Conservation (phyloP, 2,329 filamentous ascomycete genomes). For the Fusarium subglutinans region DNA sequence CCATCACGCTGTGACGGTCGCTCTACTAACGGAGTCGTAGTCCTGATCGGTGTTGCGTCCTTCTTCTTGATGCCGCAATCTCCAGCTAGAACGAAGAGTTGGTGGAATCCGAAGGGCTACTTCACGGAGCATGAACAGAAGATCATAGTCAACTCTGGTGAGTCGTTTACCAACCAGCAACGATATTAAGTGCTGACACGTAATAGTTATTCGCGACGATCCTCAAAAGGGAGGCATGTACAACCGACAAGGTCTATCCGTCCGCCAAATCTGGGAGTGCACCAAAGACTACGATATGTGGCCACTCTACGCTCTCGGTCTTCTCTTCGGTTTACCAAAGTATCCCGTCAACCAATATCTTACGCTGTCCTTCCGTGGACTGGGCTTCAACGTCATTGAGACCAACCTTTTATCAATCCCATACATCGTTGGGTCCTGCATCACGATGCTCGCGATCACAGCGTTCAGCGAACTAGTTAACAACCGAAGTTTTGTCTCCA, state of each 20-base stretch:
- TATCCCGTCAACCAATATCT: conserved; percentile 59
- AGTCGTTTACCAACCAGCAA: accelerated
- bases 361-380: conserved; percentile 59
- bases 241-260: conserved; percentile 59
- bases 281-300: conserved; percentile 63
- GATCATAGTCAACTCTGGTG: conserved; percentile 61
- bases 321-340: conserved; percentile 58
- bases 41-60: background rate
- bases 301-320: conserved; percentile 59
- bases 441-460: conserved; percentile 49
- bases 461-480: conserved; percentile 61
- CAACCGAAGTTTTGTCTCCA: conserved; percentile 58
- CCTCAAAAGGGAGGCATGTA: conserved; percentile 65
- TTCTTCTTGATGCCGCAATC: background rate
- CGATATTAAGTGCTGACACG: background rate
- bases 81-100: background rate
- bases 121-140: conserved; percentile 36
- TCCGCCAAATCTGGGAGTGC: conserved; percentile 55
- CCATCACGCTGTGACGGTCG: accelerated
- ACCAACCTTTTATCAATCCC: conserved; percentile 64
- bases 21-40: background rate
- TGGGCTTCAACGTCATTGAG: conserved; percentile 61
- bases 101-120: background rate
- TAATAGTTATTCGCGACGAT: conserved; percentile 59
- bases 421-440: conserved; percentile 57